Evolutionary conservation across 768 basidiomycete genomes (phyloP).

Genomic region (Xerocomellus amylosporus): DNA sequence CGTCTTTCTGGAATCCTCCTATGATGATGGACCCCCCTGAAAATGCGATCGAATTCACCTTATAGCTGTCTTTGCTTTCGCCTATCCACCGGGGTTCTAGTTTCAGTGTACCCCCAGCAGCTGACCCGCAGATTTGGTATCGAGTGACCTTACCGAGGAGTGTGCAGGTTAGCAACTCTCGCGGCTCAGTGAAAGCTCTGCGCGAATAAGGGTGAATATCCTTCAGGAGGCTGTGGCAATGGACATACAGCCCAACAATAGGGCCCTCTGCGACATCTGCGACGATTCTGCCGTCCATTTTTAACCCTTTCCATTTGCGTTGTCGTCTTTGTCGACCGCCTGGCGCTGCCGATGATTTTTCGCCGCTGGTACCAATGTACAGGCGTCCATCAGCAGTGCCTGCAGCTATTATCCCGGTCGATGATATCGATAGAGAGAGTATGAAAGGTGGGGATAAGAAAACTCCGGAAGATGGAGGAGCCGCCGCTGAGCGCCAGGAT

Average conservation of each 20-base stretch:
- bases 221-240: neutral
- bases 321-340: slow-evolving; percentile 47
- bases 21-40: slow-evolving; percentile 50
- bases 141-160: slow-evolving; percentile 57
- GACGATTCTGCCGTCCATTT: slow-evolving; percentile 42
- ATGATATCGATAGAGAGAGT: slow-evolving; percentile 57
- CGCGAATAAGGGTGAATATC: neutral
- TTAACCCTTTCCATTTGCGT: slow-evolving; percentile 73
- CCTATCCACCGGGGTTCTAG: slow-evolving; percentile 47
- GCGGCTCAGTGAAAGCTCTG: slow-evolving; percentile 51
- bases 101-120: slow-evolving; percentile 36
- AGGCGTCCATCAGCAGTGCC: slow-evolving; percentile 76
- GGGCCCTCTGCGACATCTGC: slow-evolving; percentile 68
- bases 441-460: slow-evolving; percentile 75
- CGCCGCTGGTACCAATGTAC: slow-evolving; percentile 67
- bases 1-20: slow-evolving; percentile 58
- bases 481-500: slow-evolving; percentile 30
- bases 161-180: slow-evolving; percentile 53
- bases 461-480: slow-evolving; percentile 45
- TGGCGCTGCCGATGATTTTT: slow-evolving; percentile 37
- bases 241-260: slow-evolving; percentile 62
- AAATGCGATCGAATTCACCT: slow-evolving; percentile 62
- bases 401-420: slow-evolving; percentile 59
- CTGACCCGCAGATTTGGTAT: slow-evolving; percentile 44
- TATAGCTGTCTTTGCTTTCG: slow-evolving; percentile 44